These are phyloP conservation scores for Saturnispora hagleri DNA, from an alignment of 805 yeast genomes.

Conservation along the genomic window DNA sequence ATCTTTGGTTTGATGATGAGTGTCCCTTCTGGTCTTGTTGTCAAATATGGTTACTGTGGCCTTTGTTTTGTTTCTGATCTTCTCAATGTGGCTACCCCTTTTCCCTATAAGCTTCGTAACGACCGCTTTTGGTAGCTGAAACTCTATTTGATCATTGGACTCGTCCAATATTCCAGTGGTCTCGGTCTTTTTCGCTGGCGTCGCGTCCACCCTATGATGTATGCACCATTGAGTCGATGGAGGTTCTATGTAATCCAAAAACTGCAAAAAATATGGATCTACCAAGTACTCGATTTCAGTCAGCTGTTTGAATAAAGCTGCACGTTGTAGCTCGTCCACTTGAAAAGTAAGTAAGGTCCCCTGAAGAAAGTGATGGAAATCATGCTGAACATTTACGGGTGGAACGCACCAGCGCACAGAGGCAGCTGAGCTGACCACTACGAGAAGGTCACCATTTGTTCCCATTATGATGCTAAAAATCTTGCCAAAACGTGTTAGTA, in stretches of 20 bases:
- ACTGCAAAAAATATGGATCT: neutral
- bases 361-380: neutral
- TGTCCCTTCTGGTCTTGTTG: conserved; percentile 8
- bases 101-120: conserved; percentile 36
- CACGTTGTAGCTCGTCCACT: neutral
- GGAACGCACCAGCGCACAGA: neutral
- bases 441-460: neutral
- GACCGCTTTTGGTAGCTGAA: neutral
- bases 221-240: neutral
- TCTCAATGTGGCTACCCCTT: conserved; percentile 32
- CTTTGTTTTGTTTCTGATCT: conserved; percentile 26
- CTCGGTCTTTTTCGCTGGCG: neutral
- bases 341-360: neutral
- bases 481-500: neutral
- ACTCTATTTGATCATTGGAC: neutral
- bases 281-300: neutral
- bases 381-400: neutral
- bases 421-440: neutral
- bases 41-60: conserved; percentile 34
- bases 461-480: neutral
- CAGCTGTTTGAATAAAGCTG: neutral
- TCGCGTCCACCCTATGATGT: neutral
- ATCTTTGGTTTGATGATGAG: neutral
- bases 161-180: neutral
- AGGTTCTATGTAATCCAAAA: neutral